phyloP scores from a whole-genome alignment of 106 monocot species.

The Dendrobium huoshanense region DNA sequence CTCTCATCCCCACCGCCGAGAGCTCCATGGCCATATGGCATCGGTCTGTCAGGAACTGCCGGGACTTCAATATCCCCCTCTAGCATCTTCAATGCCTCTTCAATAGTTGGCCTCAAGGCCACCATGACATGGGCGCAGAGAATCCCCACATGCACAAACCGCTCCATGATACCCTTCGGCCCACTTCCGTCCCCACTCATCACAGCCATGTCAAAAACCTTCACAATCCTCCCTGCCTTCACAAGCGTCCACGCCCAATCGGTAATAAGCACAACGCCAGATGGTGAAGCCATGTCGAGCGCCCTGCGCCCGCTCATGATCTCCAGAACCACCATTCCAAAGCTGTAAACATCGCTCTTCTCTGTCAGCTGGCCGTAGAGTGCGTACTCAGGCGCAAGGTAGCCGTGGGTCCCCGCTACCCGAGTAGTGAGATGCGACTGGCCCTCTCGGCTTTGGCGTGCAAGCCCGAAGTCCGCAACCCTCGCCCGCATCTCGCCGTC shows the following conservation, averaged over 20 bases:
- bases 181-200: background rate
- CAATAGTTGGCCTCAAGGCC: slow-evolving; percentile 58
- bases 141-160: slow-evolving; percentile 72
- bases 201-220: slow-evolving; percentile 45
- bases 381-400: slow-evolving; percentile 84
- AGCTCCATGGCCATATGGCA: slow-evolving; percentile 26
- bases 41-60: slow-evolving; percentile 47
- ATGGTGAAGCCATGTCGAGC: slow-evolving; percentile 41
- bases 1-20: slow-evolving; percentile 3
- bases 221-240: slow-evolving; percentile 45
- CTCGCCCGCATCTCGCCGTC: slow-evolving; percentile 63
- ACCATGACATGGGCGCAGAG: slow-evolving; percentile 78
- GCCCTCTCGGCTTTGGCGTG: slow-evolving; percentile 49
- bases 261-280: slow-evolving; percentile 46
- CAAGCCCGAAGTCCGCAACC: slow-evolving; percentile 76
- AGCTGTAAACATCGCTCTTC: slow-evolving; percentile 97
- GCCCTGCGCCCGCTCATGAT: slow-evolving; percentile 77
- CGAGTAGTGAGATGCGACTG: slow-evolving; percentile 65
- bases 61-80: slow-evolving; percentile 62
- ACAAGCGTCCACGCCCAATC: slow-evolving; percentile 89
- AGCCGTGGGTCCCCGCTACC: slow-evolving; percentile 75
- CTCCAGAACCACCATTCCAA: slow-evolving; percentile 64
- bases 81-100: slow-evolving; percentile 70
- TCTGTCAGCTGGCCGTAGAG: slow-evolving; percentile 92
- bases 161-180: slow-evolving; percentile 59